Conservation (phyloP, 192 early-diverging fungal genomes). For the Podila horticola region DNA sequence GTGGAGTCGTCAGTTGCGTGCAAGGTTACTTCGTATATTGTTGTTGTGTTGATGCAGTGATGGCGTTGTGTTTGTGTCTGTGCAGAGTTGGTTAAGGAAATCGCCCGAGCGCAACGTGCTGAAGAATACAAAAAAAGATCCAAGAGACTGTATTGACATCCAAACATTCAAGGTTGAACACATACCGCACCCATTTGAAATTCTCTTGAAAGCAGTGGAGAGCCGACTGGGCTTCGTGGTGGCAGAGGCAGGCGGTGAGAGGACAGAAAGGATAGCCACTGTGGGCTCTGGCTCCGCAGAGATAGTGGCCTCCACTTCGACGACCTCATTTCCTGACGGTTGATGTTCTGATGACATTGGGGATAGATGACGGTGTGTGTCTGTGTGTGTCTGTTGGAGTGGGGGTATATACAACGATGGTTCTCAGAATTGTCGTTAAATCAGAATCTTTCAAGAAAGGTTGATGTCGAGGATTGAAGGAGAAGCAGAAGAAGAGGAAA, state of each 20-base stretch:
- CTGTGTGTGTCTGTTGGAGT: too few species aligned
- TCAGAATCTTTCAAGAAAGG: too few species aligned
- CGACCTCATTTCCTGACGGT: not conserved
- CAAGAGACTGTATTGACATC: too few species aligned
- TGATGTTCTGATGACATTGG: not conserved
- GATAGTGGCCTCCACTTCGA: too few species aligned
- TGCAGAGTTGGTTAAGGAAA: too few species aligned
- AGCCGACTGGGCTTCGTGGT: conserved; percentile 14
- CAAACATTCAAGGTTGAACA: not conserved
- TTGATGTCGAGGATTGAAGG: too few species aligned
- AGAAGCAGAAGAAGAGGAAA: not conserved
- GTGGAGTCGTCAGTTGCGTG: too few species aligned
- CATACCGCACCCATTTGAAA: conserved; percentile 31
- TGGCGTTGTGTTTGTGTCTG: too few species aligned
- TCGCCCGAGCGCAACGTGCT: too few species aligned
- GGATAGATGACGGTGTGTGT: not conserved
- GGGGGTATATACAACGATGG: not conserved
- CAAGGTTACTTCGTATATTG: too few species aligned
- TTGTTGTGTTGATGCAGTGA: too few species aligned
- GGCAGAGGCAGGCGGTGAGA: not conserved
- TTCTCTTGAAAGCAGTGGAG: conserved; percentile 17
- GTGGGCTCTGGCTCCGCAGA: not conserved
- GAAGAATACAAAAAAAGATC: not conserved
- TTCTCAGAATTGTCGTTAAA: too few species aligned
- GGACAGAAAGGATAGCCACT: not conserved